Evolutionary conservation across 2,329 filamentous ascomycete genomes (phyloP).

Genomic region (Aspergillus neoniger): DNA sequence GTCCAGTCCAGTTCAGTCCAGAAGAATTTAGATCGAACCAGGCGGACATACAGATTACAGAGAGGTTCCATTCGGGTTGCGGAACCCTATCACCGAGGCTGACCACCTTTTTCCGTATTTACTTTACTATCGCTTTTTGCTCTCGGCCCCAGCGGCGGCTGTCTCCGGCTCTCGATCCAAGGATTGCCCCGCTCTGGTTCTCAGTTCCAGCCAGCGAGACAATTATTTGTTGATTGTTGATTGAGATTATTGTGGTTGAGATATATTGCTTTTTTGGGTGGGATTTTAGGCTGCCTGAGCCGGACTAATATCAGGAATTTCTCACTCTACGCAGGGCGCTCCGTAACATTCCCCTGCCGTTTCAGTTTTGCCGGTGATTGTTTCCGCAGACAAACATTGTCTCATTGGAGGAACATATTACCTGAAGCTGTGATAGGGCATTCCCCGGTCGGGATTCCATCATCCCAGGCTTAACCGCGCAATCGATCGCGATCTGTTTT

Average conservation of each 20-base stretch:
- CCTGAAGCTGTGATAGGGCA: background rate
- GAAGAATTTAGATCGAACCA: background rate
- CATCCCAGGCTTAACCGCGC: slow-evolving; percentile 1
- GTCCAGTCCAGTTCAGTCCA: background rate
- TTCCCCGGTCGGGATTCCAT: background rate
- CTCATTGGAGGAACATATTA: slow-evolving; percentile 1
- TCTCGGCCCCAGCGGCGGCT: slow-evolving; percentile 13
- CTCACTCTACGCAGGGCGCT: background rate
- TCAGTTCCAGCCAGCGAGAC: background rate
- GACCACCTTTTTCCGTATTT: too few relatives aligned
- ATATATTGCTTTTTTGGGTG: background rate
- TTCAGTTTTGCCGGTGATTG: background rate
- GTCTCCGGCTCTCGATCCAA: slow-evolving; percentile 13
- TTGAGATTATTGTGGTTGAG: background rate
- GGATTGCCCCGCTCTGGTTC: slow-evolving; percentile 18
- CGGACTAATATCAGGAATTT: background rate
- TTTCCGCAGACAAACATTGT: too few relatives aligned
- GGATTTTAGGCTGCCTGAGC: background rate
- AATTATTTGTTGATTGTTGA: background rate
- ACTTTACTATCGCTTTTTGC: background rate
- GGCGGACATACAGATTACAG: background rate
- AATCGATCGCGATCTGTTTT: slow-evolving; percentile 1
- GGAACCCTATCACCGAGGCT: background rate
- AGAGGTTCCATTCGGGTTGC: background rate
- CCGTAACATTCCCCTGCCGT: slow-evolving; percentile 3